Percentiles rank a stretch among this genome's conserved stretches.
phyloP scores from a whole-genome alignment of 2,329 filamentous ascomycete genomes.

The Fusarium udum region DNA sequence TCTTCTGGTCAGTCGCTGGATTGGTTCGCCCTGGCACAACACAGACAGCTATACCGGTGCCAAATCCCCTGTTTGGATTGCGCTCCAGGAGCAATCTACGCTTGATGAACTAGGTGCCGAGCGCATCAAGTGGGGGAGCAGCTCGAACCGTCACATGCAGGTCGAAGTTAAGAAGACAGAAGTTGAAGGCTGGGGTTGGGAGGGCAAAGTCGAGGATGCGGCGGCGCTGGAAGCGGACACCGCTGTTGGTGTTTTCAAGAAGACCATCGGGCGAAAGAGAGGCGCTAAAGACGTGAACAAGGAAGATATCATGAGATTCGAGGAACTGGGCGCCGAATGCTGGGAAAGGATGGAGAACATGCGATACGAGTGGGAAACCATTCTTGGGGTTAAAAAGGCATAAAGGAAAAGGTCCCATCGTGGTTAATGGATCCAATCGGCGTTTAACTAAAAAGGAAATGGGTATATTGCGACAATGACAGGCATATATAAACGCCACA shows the following conservation, averaged over 20 bases:
- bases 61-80: constrained; percentile 79
- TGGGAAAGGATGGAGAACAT: constrained; percentile 80
- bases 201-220: constrained; percentile 63
- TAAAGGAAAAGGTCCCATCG: constrained; percentile 8
- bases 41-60: constrained; percentile 81
- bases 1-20: constrained; percentile 76
- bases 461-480: constrained; percentile 41
- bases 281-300: constrained; percentile 67
- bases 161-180: constrained; percentile 79
- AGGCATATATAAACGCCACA: constrained; percentile 17
- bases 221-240: constrained; percentile 54
- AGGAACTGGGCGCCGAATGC: constrained; percentile 66
- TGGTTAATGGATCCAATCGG: background rate
- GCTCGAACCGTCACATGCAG: constrained; percentile 66
- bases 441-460: constrained; percentile 18
- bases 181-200: constrained; percentile 85
- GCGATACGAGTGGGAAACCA: constrained; percentile 71
- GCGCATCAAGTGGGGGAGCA: constrained; percentile 84
- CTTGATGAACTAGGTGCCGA: constrained; percentile 66
- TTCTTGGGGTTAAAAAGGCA: constrained; percentile 32
- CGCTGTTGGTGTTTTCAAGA: constrained; percentile 58
- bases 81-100: constrained; percentile 71
- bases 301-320: constrained; percentile 69
- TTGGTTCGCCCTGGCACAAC: constrained; percentile 90
- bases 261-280: constrained; percentile 66